Evolutionary conservation across 2,329 filamentous ascomycete genomes (phyloP).

Genomic region (Didymella exigua): DNA sequence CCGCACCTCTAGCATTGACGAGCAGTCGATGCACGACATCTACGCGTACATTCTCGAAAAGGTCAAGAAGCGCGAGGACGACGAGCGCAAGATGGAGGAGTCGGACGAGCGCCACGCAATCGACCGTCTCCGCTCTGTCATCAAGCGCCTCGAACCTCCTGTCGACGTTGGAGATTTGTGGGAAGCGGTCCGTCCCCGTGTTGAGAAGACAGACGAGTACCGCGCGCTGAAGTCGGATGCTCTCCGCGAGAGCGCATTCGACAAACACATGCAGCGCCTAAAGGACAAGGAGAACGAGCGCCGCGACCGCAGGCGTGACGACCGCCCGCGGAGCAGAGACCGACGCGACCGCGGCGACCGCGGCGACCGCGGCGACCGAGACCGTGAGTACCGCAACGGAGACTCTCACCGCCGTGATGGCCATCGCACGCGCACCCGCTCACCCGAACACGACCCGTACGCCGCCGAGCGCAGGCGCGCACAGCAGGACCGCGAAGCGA

Average conservation of each 20-base stretch:
- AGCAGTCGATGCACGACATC: slow-evolving; percentile 77
- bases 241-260: slow-evolving; percentile 80
- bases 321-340: slow-evolving; percentile 53
- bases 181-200: slow-evolving; percentile 80
- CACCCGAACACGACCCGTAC: slow-evolving; percentile 91
- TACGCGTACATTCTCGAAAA: slow-evolving; percentile 91
- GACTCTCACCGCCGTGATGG: slow-evolving; percentile 46
- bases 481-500: slow-evolving; percentile 90
- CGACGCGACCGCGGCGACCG: slow-evolving; percentile 48
- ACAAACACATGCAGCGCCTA: slow-evolving; percentile 88
- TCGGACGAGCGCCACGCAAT: slow-evolving; percentile 83
- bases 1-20: slow-evolving; percentile 85
- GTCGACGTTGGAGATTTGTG: slow-evolving; percentile 79
- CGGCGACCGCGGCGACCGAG: slow-evolving; percentile 47
- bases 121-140: slow-evolving; percentile 80
- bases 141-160: slow-evolving; percentile 90
- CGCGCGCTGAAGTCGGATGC: slow-evolving; percentile 83
- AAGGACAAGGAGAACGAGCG: slow-evolving; percentile 81
- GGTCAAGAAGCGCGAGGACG: slow-evolving; percentile 78
- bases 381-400: slow-evolving; percentile 50
- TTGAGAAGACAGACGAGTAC: slow-evolving; percentile 84
- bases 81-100: slow-evolving; percentile 81
- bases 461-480: slow-evolving; percentile 94
- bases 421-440: slow-evolving; percentile 71
- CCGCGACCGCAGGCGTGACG: slow-evolving; percentile 49